These are phyloP conservation scores for Hygrocybe punicea DNA, from an alignment of 768 basidiomycete species.

Conservation along the genomic window DNA sequence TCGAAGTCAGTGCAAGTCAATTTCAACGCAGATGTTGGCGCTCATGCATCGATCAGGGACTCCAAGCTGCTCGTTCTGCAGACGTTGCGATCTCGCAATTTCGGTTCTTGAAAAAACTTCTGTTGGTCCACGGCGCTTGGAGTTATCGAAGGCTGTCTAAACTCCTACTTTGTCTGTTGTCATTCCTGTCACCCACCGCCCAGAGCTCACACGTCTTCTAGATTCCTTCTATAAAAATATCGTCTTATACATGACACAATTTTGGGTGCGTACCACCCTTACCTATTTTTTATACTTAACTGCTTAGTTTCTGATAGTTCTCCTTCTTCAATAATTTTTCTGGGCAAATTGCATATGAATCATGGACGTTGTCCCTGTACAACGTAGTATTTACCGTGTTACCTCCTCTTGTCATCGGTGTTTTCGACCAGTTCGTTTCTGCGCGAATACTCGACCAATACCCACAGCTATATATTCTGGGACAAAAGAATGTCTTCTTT, in stretches of 20 bases:
- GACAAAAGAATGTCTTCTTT: conserved; percentile 93
- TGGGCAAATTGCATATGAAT: conserved; percentile 97
- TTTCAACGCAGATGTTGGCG: neutral
- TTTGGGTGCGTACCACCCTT: conserved; percentile 65
- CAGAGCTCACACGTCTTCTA: conserved; percentile 29
- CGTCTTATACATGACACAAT: conserved; percentile 95
- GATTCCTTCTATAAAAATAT: conserved; percentile 99
- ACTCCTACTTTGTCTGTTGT: conserved; percentile 82
- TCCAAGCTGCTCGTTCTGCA: conserved; percentile 97
- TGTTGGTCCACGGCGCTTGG: conserved; percentile 98
- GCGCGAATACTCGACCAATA: conserved; percentile 95
- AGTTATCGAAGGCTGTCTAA: conserved; percentile 95
- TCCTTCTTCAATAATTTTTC: conserved; percentile 99
- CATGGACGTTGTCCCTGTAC: conserved; percentile 97
- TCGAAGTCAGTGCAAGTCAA: conserved; percentile 59
- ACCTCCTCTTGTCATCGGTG: conserved; percentile 93
- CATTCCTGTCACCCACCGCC: neutral
- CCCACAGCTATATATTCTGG: conserved; percentile 92
- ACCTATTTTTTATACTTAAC: neutral
- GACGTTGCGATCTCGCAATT: conserved; percentile 99
- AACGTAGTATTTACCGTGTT: conserved; percentile 95
- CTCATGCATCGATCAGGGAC: conserved; percentile 52
- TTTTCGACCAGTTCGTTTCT: conserved; percentile 98
- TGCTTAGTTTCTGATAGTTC: conserved; percentile 52
- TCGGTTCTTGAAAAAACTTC: conserved; percentile 87